These are phyloP conservation scores for Fusarium pseudoanthophilum DNA, from an alignment of 2,329 filamentous ascomycete species.

Conservation along the genomic window DNA sequence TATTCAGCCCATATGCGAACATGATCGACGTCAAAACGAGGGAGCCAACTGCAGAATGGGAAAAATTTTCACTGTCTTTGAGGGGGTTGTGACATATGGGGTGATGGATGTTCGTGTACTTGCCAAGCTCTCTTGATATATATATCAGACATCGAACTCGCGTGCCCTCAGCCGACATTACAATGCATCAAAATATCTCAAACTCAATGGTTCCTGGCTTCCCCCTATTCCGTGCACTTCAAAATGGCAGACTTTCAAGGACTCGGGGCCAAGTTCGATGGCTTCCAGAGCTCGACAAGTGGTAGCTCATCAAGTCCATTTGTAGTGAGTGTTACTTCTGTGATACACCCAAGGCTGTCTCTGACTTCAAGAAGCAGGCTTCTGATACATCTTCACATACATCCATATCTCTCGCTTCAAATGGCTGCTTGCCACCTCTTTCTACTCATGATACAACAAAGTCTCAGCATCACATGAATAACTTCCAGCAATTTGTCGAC, in stretches of 20 bases:
- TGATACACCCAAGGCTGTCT: background rate
- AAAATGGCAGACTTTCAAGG: constrained; percentile 39
- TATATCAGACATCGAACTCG: constrained; percentile 8
- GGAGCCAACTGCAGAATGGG: constrained; percentile 36
- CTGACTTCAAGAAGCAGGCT: constrained; percentile 36
- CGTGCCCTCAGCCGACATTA: background rate
- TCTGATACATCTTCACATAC: constrained; percentile 44
- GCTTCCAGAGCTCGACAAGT: constrained; percentile 40
- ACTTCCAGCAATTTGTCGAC: constrained; percentile 35
- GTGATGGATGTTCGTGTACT: background rate
- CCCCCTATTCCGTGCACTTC: too few relatives aligned
- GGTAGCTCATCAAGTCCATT: constrained; percentile 41
- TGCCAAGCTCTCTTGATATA: constrained; percentile 1
- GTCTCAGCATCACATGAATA: constrained; percentile 43
- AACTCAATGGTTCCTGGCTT: background rate
- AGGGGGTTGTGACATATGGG: background rate
- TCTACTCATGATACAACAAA: constrained; percentile 43
- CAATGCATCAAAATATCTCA: background rate
- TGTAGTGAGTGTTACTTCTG: constrained; percentile 28
- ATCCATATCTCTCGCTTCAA: constrained; percentile 39
- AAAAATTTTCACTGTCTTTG: constrained; percentile 22
- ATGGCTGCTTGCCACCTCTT: constrained; percentile 35
- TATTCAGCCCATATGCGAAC: background rate
- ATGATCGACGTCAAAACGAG: constrained; percentile 25
- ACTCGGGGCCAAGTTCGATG: constrained; percentile 40